phyloP scores from a whole-genome alignment of 2,329 filamentous ascomycete genomes.

The Pyrenochaeta sp. region DNA sequence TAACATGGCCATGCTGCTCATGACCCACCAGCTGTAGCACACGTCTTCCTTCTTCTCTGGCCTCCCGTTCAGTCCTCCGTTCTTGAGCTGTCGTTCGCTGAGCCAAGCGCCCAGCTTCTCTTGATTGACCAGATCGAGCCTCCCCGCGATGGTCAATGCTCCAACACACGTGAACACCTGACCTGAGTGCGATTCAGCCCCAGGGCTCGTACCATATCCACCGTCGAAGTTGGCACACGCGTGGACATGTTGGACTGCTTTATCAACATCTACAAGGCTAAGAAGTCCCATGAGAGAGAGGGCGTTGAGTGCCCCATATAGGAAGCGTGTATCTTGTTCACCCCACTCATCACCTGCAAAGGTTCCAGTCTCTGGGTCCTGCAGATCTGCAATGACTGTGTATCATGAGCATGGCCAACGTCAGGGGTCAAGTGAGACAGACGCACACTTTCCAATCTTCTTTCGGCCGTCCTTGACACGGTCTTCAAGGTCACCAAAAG shows the following conservation, averaged over 20 bases:
- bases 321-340: conserved; percentile 92
- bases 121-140: conserved; percentile 81
- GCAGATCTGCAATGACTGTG: conserved; percentile 79
- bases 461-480: conserved; percentile 72
- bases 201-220: conserved; percentile 87
- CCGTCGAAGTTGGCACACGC: conserved; percentile 94
- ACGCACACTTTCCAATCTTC: conserved; percentile 81
- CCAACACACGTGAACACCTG: conserved; percentile 96
- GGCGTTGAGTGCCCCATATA: conserved; percentile 89
- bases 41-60: conserved; percentile 97
- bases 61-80: conserved; percentile 89
- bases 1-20: conserved; percentile 91
- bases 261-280: conserved; percentile 77
- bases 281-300: conserved; percentile 83
- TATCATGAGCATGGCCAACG: conserved; percentile 30
- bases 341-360: conserved; percentile 97
- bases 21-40: conserved; percentile 99
- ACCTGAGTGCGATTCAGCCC: conserved; percentile 92
- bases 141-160: conserved; percentile 82
- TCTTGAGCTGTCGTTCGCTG: conserved; percentile 87
- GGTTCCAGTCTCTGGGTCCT: conserved; percentile 81
- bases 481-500: conserved; percentile 80
- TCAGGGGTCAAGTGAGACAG: conserved; percentile 13
- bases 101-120: conserved; percentile 89
- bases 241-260: conserved; percentile 80